Conservation (phyloP, 169 alveolate genomes). For the Amoebophrya sp. region DNA sequence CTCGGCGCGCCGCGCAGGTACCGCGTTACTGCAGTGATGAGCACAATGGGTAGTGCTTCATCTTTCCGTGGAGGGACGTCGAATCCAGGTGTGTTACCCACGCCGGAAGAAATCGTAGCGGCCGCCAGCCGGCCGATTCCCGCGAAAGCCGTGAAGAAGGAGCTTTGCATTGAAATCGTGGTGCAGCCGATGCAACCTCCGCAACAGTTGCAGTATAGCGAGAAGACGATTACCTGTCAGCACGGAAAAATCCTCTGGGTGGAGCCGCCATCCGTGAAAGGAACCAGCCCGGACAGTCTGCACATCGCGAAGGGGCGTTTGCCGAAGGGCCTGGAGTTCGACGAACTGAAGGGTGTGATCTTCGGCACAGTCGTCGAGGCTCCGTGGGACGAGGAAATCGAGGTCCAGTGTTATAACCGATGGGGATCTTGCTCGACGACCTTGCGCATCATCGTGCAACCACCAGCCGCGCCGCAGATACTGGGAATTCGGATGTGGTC, state of each 20-base stretch:
- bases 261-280: background rate
- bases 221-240: background rate
- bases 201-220: background rate
- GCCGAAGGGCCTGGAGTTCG: constrained; percentile 16
- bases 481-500: background rate
- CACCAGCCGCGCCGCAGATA: background rate
- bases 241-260: background rate
- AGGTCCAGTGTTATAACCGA: background rate
- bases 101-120: background rate
- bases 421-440: background rate
- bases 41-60: no score
- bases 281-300: background rate
- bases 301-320: background rate
- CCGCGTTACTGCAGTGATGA: background rate
- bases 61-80: no score
- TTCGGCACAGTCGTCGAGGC: background rate
- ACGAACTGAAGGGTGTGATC: background rate
- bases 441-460: background rate
- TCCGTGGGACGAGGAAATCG: background rate
- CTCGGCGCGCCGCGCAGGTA: background rate
- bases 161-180: background rate
- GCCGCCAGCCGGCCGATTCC: background rate
- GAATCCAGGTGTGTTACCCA: background rate
- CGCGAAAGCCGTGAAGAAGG: background rate
- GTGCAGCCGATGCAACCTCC: background rate